Percentiles rank a stretch among this genome's conserved stretches.
phyloP scores from a whole-genome alignment of 2,329 filamentous ascomycete genomes.

The Fusarium denticulatum region DNA sequence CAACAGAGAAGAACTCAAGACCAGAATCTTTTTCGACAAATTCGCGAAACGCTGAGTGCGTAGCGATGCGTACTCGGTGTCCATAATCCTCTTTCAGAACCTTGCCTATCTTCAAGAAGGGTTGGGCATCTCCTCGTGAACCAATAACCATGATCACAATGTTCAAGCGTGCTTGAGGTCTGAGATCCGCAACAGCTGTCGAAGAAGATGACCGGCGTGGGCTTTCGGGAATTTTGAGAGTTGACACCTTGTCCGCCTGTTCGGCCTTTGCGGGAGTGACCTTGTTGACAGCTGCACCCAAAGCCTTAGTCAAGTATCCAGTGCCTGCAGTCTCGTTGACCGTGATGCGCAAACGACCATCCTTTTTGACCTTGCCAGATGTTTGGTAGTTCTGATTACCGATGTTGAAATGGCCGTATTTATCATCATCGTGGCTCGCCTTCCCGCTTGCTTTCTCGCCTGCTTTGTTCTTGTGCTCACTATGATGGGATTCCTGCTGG shows the following conservation, averaged over 20 bases:
- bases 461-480: slow-evolving; percentile 1
- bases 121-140: slow-evolving; percentile 81
- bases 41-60: slow-evolving; percentile 79
- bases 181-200: slow-evolving; percentile 44
- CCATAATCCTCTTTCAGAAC: slow-evolving; percentile 76
- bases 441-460: slow-evolving; percentile 1
- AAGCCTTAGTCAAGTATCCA: slow-evolving; percentile 78
- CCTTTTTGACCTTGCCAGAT: slow-evolving; percentile 71
- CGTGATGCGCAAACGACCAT: slow-evolving; percentile 77
- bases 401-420: slow-evolving; percentile 59
- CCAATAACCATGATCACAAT: slow-evolving; percentile 88
- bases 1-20: slow-evolving; percentile 83
- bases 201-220: slow-evolving; percentile 45
- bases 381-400: slow-evolving; percentile 73
- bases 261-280: slow-evolving; percentile 25
- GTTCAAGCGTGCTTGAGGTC: slow-evolving; percentile 67
- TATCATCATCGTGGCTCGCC: slow-evolving; percentile 39
- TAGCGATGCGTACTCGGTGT: slow-evolving; percentile 81
- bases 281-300: slow-evolving; percentile 69
- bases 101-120: slow-evolving; percentile 79
- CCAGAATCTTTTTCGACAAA: slow-evolving; percentile 78
- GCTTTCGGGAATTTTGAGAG: slow-evolving; percentile 24
- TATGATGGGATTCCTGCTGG: neutral
- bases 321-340: slow-evolving; percentile 75
- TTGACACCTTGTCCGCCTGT: neutral